Evolutionary conservation across 78 protist genomes (phyloP).

Genomic region (Dictyostelium firmibasis): DNA sequence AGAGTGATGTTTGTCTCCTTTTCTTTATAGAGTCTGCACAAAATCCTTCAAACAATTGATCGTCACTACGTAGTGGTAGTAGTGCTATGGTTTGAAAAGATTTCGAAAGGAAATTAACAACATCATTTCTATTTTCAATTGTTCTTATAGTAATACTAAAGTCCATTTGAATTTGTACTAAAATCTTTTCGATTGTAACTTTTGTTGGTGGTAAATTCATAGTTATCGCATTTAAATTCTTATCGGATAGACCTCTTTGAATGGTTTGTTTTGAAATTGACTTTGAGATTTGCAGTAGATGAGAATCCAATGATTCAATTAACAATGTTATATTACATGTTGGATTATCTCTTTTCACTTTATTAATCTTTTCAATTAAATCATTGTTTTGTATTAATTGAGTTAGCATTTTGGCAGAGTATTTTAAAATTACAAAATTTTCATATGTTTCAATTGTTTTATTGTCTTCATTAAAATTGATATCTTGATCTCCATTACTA

Average conservation of each 20-base stretch:
- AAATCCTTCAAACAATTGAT: conserved; percentile 1
- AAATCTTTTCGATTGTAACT: not conserved
- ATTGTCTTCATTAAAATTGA: no score
- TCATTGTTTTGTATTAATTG: not conserved
- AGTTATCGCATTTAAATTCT: not conserved
- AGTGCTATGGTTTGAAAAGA: not conserved
- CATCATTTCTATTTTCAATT: not conserved
- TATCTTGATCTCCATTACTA: not conserved
- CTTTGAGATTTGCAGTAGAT: not conserved
- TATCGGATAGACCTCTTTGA: not conserved
- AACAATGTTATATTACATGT: not conserved
- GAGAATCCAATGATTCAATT: not conserved
- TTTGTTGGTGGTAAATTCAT: not conserved
- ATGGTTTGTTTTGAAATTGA: not conserved
- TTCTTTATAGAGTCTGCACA: conserved; percentile 20
- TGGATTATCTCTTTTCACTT: not conserved
- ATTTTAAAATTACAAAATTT: not conserved
- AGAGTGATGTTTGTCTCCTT: not conserved
- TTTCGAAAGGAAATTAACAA: not conserved
- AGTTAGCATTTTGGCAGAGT: not conserved
- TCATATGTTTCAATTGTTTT: not conserved
- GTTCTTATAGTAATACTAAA: not conserved
- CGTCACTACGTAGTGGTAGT: not conserved
- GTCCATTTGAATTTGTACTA: not conserved
- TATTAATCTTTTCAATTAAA: not conserved